These are phyloP conservation scores for Candida orba DNA, from an alignment of 805 yeast genomes.

Conservation along the genomic window DNA sequence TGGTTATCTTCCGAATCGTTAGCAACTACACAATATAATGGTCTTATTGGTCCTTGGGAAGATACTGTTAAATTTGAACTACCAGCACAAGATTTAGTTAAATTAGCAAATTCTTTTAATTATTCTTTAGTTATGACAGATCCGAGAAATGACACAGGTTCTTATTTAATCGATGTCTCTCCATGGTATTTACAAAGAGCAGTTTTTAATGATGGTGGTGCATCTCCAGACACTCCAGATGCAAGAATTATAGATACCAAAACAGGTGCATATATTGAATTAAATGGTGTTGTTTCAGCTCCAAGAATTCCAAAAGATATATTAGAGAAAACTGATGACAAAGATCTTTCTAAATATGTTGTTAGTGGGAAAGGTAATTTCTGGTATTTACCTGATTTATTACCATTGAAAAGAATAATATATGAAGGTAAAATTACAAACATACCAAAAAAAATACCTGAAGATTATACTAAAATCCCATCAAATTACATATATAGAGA, in stretches of 20 bases:
- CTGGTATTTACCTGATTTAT: slow-evolving; percentile 39
- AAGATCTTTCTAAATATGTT: slow-evolving; percentile 20
- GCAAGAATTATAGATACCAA: slow-evolving; percentile 54
- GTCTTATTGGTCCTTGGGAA: slow-evolving; percentile 48
- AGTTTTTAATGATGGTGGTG: slow-evolving; percentile 38
- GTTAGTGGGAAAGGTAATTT: slow-evolving; percentile 38
- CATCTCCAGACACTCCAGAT: slow-evolving; percentile 38
- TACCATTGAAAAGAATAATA: slow-evolving; percentile 44
- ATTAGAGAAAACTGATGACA: slow-evolving; percentile 7
- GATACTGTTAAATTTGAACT: slow-evolving; percentile 42
- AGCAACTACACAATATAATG: slow-evolving; percentile 44
- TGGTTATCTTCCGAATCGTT: slow-evolving; percentile 46
- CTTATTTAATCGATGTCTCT: slow-evolving; percentile 39
- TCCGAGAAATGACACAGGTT: slow-evolving; percentile 38
- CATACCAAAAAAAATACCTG: slow-evolving; percentile 35
- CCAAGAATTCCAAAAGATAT: slow-evolving; percentile 19
- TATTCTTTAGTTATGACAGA: slow-evolving; percentile 38
- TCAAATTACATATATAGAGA: slow-evolving; percentile 26
- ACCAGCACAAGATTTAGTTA: slow-evolving; percentile 39
- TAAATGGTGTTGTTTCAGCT: slow-evolving; percentile 36
- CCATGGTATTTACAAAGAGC: slow-evolving; percentile 45
- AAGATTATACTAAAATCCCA: slow-evolving; percentile 31
- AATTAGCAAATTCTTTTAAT: slow-evolving; percentile 41
- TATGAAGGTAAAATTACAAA: slow-evolving; percentile 52
- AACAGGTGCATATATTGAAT: slow-evolving; percentile 53